A percentile compares a stretch with the other conserved stretches of the same genome.
These are phyloP conservation scores for Cadophora malorum DNA, from an alignment of 2,329 filamentous ascomycete genomes.

Conservation along the genomic window DNA sequence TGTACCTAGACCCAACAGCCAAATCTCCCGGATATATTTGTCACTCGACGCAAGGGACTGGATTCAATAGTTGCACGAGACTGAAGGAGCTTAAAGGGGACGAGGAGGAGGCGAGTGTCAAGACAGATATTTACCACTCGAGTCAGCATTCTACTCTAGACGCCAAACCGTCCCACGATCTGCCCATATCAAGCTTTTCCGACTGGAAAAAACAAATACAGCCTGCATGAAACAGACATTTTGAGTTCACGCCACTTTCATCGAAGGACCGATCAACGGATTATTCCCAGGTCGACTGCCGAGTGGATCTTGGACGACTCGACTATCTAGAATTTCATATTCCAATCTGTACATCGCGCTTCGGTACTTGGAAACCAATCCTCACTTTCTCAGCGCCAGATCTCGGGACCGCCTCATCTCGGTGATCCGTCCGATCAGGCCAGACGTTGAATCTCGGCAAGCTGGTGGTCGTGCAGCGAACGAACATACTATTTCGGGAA, in stretches of 20 bases:
- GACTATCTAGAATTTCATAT: not conserved
- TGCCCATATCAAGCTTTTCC: not conserved
- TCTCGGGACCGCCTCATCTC: not conserved
- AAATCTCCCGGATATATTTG: not conserved
- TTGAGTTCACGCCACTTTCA: not conserved
- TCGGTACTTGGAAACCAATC: not conserved
- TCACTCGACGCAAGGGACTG: not conserved
- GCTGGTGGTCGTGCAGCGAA: not conserved
- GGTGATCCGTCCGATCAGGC: not conserved
- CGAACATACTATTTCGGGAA: too few relatives aligned
- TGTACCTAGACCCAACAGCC: not conserved
- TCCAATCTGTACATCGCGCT: not conserved
- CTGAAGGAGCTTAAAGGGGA: not conserved
- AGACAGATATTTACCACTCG: not conserved
- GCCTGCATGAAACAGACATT: not conserved
- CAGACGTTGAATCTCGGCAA: not conserved
- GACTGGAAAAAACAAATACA: not conserved
- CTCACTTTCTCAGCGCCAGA: not conserved
- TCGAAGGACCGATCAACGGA: not conserved
- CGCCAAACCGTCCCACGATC: not conserved
- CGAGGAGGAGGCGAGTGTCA: conserved; percentile 1
- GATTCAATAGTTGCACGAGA: not conserved
- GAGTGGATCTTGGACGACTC: not conserved
- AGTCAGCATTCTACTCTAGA: conserved; percentile 6
- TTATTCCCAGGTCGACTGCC: not conserved